Conservation (phyloP, 2,329 filamentous ascomycete species). For the Aspergillus sp. region DNA sequence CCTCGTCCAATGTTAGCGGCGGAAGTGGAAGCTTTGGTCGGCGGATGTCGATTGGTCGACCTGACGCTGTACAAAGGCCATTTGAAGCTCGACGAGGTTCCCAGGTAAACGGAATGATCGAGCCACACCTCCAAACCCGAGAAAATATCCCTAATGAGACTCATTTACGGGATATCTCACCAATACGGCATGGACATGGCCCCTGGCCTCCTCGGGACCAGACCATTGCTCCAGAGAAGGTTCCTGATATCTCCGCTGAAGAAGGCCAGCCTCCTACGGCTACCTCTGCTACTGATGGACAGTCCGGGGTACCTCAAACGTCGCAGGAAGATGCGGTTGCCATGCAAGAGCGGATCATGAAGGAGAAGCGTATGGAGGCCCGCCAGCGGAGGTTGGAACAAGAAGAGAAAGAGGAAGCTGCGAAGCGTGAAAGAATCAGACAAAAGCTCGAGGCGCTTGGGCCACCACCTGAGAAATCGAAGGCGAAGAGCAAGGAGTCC, state of each 20-base stretch:
- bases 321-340: slow-evolving; percentile 46
- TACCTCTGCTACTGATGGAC: slow-evolving; percentile 19
- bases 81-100: slow-evolving; percentile 43
- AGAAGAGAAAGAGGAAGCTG: slow-evolving; percentile 57
- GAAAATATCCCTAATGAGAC: slow-evolving; percentile 27
- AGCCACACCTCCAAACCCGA: slow-evolving; percentile 31
- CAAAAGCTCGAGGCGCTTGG: slow-evolving; percentile 57
- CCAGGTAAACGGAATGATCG: slow-evolving; percentile 35
- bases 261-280: slow-evolving; percentile 18
- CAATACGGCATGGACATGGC: slow-evolving; percentile 25
- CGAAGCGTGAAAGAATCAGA: slow-evolving; percentile 57
- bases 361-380: slow-evolving; percentile 58
- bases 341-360: slow-evolving; percentile 61
- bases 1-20: slow-evolving; percentile 88
- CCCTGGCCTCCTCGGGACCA: slow-evolving; percentile 32
- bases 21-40: slow-evolving; percentile 71
- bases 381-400: slow-evolving; percentile 56
- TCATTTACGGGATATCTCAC: slow-evolving; percentile 20
- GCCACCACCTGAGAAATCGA: slow-evolving; percentile 40
- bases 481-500: slow-evolving; percentile 29
- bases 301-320: slow-evolving; percentile 15
- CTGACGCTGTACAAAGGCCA: slow-evolving; percentile 41
- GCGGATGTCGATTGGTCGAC: slow-evolving; percentile 58
- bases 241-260: slow-evolving; percentile 20
- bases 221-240: slow-evolving; percentile 29